These are phyloP conservation scores for Trichomonascaceae sp. DNA, from an alignment of 1,139 yeast genomes.

Conservation along the genomic window DNA sequence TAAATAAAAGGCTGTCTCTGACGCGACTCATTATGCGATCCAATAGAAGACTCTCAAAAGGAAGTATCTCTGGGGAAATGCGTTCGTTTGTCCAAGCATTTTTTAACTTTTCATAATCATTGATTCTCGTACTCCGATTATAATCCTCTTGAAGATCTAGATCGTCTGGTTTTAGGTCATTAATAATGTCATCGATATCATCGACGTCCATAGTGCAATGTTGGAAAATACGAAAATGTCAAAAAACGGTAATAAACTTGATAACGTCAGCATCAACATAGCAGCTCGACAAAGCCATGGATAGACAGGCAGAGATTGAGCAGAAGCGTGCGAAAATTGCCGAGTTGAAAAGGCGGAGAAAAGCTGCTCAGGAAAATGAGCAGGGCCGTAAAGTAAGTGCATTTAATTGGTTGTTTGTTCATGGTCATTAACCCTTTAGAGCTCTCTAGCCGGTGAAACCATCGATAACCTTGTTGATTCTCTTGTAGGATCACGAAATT, in stretches of 20 bases:
- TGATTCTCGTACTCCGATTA: background rate
- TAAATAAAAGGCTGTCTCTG: slow-evolving; percentile 51
- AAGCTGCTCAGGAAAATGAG: slow-evolving; percentile 3
- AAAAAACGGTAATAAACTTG: background rate
- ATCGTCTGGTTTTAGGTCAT: slow-evolving; percentile 18
- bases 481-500: slow-evolving; percentile 5
- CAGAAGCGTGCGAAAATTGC: slow-evolving; percentile 43
- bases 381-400: background rate
- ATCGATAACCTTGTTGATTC: slow-evolving; percentile 9
- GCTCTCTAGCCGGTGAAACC: slow-evolving; percentile 1
- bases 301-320: slow-evolving; percentile 39
- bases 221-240: background rate
- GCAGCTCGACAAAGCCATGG: slow-evolving; percentile 17
- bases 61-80: slow-evolving; percentile 75
- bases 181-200: slow-evolving; percentile 27
- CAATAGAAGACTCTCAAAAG: slow-evolving; percentile 58
- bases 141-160: background rate
- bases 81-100: slow-evolving; percentile 79
- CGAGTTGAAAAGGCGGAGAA: slow-evolving; percentile 33
- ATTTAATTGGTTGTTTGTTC: background rate
- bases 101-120: slow-evolving; percentile 33
- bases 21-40: slow-evolving; percentile 52
- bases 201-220: background rate
- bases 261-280: background rate
- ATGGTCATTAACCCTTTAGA: background rate